Base-by-base conservation (phyloP, 352 stramenopile species). In the Globisporangium nunn region DNA sequence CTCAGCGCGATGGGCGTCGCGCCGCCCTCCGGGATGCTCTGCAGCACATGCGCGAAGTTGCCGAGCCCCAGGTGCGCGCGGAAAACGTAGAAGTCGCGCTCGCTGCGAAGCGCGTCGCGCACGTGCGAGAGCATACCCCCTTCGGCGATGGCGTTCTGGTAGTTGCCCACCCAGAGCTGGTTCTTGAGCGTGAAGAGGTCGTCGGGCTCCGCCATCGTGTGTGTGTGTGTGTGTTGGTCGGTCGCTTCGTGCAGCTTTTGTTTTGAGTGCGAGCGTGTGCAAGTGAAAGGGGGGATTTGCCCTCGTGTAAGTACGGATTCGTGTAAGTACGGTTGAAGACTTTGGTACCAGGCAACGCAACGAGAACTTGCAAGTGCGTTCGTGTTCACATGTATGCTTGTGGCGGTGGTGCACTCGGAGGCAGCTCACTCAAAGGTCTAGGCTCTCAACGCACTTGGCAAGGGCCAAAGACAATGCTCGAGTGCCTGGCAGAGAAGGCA, bases 121-220 rank as follows among this genome's bases (percentile, higher is more conserved):
- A 98, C 52, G 63, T 96, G 83, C 61, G 75, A 85, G 23, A 98
- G 82, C 61, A 91, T 85, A 54, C 74, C 83, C 35, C 74, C 89
- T 64, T 98, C 95, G 58, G 96, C 96, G 39, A 98, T 76, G 28
- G 85, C 86, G 52, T 98, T 92, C 66, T 94, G 77, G 77, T 97
- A 99, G 79, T 98, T 97, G 54, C 95, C 96, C 46, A 98, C 79
- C 91, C 93, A 98, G 62, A 97, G 96, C 70, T 98, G 94, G 77
- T 97, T 98, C 71, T 97, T 94, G 29, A 99, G 78, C 67, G 95
- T 99, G 78, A 98, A 99, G 46, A 99, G 82, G 62, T 99, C 96
- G 70, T 99, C 96, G 12, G 96, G 95, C 67, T 98, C 92, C 37
- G 79, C 72, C 89, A 97, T 97, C 23, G 23, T 23, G 23, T 23